Conservation (phyloP, 23 red algal species). For the Gracilaria caudata region DNA sequence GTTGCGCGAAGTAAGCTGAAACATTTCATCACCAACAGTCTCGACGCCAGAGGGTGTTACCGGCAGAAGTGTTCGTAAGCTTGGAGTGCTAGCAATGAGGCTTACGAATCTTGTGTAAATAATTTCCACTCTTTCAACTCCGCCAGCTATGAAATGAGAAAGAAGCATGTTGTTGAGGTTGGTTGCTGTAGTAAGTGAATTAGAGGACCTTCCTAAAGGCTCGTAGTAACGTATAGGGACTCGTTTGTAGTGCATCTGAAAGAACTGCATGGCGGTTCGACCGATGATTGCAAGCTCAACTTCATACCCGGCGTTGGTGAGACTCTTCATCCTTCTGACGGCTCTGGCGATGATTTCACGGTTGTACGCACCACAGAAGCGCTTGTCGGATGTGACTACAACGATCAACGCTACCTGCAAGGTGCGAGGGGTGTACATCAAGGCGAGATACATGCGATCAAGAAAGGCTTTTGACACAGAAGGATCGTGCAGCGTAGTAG, state of each 20-base stretch:
- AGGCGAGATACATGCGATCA: conserved; percentile 49
- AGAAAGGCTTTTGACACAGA: conserved; percentile 58
- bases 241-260: conserved; percentile 38
- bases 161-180: conserved; percentile 72
- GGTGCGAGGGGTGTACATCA: conserved; percentile 32
- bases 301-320: conserved; percentile 11
- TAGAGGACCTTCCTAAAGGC: conserved; percentile 14
- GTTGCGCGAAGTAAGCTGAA: conserved; percentile 75
- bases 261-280: conserved; percentile 42
- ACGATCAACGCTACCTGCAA: conserved; percentile 14
- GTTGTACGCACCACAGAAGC: conserved; percentile 82
- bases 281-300: conserved; percentile 64
- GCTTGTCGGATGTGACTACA: conserved; percentile 61
- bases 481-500: conserved; percentile 34
- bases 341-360: conserved; percentile 48
- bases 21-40: conserved; percentile 90
- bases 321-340: conserved; percentile 42
- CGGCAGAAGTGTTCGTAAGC: conserved; percentile 89
- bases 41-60: conserved; percentile 92
- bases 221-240: conserved; percentile 55
- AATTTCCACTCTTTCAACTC: conserved; percentile 91
- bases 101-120: conserved; percentile 94
- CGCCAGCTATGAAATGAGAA: conserved; percentile 79
- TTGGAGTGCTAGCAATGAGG: conserved; percentile 79
- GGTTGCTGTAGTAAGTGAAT: conserved; percentile 31